These are phyloP conservation scores for Monosporozyma siamensis DNA, from an alignment of 805 yeast genomes.

Conservation along the genomic window DNA sequence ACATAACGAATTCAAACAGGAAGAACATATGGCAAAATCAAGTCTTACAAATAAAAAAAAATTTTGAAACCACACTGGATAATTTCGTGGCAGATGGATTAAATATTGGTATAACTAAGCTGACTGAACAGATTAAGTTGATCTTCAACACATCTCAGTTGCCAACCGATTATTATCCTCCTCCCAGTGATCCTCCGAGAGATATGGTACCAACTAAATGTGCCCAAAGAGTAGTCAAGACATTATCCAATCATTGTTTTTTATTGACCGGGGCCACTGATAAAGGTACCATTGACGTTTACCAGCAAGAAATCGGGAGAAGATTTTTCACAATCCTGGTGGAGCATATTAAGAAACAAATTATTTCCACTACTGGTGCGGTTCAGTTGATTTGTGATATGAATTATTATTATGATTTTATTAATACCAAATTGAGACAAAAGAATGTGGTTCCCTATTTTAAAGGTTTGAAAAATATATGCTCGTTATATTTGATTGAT, in stretches of 20 bases:
- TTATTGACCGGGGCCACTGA: conserved; percentile 77
- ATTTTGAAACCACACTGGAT: conserved; percentile 73
- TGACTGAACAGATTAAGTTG: conserved; percentile 70
- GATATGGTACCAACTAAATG: conserved; percentile 50
- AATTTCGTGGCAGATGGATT: conserved; percentile 87
- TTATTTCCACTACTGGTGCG: conserved; percentile 76
- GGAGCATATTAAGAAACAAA: conserved; percentile 63
- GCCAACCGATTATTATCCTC: conserved; percentile 56
- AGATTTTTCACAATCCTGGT: conserved; percentile 69
- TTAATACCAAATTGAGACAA: conserved; percentile 47
- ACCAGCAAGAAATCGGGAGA: conserved; percentile 89
- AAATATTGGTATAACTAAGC: conserved; percentile 82
- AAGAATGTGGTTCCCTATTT: conserved; percentile 67
- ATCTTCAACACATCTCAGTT: conserved; percentile 46
- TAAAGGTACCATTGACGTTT: conserved; percentile 78
- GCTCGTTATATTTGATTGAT: conserved; percentile 69
- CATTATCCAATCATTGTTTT: conserved; percentile 63
- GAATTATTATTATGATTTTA: conserved; percentile 68
- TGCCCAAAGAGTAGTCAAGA: conserved; percentile 50
- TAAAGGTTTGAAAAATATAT: conserved; percentile 73
- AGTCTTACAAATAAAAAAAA: conserved; percentile 69
- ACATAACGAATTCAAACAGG: conserved; percentile 28
- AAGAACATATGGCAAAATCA: conserved; percentile 71
- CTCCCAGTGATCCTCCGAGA: conserved; percentile 6
- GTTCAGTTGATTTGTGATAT: conserved; percentile 72